A percentile compares a stretch with the other conserved stretches of the same genome.
phyloP scores from a whole-genome alignment of 139 green algal species.

The Haematococcus sp. region DNA sequence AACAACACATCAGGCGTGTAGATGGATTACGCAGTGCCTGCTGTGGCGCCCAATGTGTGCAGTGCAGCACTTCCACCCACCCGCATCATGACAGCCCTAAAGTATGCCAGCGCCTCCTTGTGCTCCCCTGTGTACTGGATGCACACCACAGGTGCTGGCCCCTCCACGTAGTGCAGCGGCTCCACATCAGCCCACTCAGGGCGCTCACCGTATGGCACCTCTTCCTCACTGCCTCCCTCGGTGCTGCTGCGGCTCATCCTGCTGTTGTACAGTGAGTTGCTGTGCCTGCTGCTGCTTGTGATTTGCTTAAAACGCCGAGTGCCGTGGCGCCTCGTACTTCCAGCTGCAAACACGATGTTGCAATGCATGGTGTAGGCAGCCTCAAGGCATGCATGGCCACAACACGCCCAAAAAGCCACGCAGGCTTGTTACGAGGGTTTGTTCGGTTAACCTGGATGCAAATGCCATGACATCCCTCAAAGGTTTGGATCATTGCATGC shows the following conservation, averaged over 20 bases:
- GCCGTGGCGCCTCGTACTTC: constrained; percentile 63
- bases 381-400: background rate
- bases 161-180: constrained; percentile 38
- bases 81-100: constrained; percentile 37
- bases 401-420: background rate
- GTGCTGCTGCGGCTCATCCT: background rate
- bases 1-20: too few species aligned
- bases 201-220: constrained; percentile 10
- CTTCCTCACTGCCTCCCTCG: background rate
- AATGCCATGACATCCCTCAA: background rate
- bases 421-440: too few species aligned
- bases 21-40: too few species aligned
- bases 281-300: background rate
- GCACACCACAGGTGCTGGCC: constrained; percentile 33
- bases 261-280: background rate
- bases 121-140: constrained; percentile 54
- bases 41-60: too few species aligned
- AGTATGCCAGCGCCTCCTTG: constrained; percentile 51
- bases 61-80: too few species aligned
- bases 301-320: constrained; percentile 22
- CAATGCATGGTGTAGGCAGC: background rate
- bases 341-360: constrained; percentile 49
- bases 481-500: too few species aligned
- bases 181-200: constrained; percentile 56
- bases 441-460: too few species aligned